Percentiles rank a stretch among this genome's conserved stretches.
Evolutionary conservation across 805 yeast genomes (phyloP).

Genomic region (Lipomyces orientalis): DNA sequence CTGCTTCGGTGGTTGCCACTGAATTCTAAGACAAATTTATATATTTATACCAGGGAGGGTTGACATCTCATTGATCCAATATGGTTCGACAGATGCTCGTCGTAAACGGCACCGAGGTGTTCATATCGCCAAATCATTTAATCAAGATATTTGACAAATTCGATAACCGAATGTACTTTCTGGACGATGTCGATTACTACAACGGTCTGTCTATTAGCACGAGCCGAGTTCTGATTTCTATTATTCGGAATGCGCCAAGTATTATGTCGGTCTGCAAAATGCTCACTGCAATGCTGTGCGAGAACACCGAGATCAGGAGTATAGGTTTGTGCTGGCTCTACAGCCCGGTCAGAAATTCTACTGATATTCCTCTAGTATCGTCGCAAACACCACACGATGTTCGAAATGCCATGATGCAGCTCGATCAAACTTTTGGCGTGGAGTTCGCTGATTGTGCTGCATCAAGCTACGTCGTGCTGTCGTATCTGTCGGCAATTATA

Average conservation of each 20-base stretch:
- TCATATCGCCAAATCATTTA: conserved; percentile 1
- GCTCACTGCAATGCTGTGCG: conserved; percentile 8
- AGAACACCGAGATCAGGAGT: not conserved
- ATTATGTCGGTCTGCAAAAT: too few species aligned
- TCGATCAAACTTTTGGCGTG: not conserved
- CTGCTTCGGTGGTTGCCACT: not conserved
- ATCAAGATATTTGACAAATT: conserved; percentile 6
- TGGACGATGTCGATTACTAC: conserved; percentile 14
- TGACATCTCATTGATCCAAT: not conserved
- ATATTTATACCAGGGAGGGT: not conserved
- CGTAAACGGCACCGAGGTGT: not conserved
- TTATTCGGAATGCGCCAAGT: conserved; percentile 6
- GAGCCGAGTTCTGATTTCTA: conserved; percentile 4
- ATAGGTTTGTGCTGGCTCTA: not conserved
- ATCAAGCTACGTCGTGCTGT: not conserved
- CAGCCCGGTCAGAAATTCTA: not conserved
- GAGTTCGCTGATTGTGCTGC: not conserved
- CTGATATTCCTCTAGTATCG: not conserved
- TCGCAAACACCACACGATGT: not conserved
- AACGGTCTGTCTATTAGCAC: conserved; percentile 1
- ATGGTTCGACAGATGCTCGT: not conserved
- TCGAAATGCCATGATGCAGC: conserved; percentile 7
- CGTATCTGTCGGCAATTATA: not conserved
- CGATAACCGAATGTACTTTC: not conserved
- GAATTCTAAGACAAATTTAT: not conserved